Percentiles rank a stretch among this genome's conserved stretches.
Evolutionary conservation across 345 rosid species (phyloP).

Genomic region (Crucihimalaya himalaica): DNA sequence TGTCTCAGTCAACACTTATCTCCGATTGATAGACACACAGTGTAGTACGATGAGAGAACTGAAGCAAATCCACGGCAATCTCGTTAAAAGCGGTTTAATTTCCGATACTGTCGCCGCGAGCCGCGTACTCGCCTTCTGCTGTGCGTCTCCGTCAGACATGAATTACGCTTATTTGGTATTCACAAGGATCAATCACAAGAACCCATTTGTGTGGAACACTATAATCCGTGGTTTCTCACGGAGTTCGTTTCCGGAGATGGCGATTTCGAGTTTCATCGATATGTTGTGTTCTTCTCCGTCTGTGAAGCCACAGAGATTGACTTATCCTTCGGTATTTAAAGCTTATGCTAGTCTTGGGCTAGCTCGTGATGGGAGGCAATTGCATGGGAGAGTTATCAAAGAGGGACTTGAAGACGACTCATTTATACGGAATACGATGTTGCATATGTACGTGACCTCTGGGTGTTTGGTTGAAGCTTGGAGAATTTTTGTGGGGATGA

Average conservation of each 20-base stretch:
- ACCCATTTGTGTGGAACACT: conserved; percentile 69
- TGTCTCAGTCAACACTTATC: conserved; percentile 6
- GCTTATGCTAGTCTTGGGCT: conserved; percentile 58
- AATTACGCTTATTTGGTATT: conserved; percentile 64
- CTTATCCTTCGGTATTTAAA: conserved; percentile 86
- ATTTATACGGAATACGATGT: conserved; percentile 54
- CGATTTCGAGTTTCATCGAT: conserved; percentile 56
- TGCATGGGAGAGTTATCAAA: conserved; percentile 72
- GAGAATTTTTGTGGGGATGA: conserved; percentile 43
- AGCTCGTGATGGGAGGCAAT: conserved; percentile 57
- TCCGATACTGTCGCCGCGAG: conserved; percentile 54
- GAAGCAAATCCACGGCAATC: conserved; percentile 59
- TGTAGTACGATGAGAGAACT: conserved; percentile 66
- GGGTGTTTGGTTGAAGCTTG: conserved; percentile 63
- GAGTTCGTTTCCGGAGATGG: conserved; percentile 58
- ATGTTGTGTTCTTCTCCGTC: conserved; percentile 49
- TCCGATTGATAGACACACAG: conserved; percentile 53
- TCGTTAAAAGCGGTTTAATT: conserved; percentile 70
- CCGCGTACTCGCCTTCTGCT: conserved; percentile 69
- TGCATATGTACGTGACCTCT: conserved; percentile 64
- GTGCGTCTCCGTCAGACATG: conserved; percentile 50
- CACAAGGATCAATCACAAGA: conserved; percentile 48
- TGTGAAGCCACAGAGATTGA: conserved; percentile 59
- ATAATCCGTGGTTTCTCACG: conserved; percentile 69
- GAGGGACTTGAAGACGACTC: conserved; percentile 65